Base-by-base conservation (phyloP, 2,329 filamentous ascomycete species). In the Coniosporium tulheliwenetii region DNA sequence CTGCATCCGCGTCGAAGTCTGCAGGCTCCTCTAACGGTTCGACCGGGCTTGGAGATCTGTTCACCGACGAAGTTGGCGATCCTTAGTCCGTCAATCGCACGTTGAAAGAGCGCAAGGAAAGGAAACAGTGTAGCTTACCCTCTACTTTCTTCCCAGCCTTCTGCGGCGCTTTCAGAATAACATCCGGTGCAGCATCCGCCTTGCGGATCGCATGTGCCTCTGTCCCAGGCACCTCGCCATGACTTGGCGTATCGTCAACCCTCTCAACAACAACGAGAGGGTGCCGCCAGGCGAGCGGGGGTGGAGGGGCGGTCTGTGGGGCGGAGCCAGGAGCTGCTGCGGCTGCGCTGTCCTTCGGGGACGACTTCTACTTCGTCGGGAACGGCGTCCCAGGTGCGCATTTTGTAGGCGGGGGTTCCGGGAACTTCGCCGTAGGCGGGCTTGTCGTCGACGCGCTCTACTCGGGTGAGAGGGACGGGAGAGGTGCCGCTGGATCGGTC, bases 291-390 rank as follows among this genome's bases (percentile, higher is more conserved):
- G 70, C 8, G 67, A 70, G 32, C 62, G 48, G 5, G 70, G 9
- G 67, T 70, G 31, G 62, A 48, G 15, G 69, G 63, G 42, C 62
- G 57, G 44, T 67, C 65, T 19, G 60, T 59, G 8, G 51, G 52
- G 48, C 59, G 64, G 47, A 66, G 57, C 19, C 51, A 53, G 8
- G 64, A 66, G 39, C 50, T 52, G 45, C 60, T 63, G 44, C 61
- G 57, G 45, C 59, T 65, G 29, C 48, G 55, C 44, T 51, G 54
- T 29, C 56, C 62, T 42, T 64, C 67, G 8, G 64, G 64, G 4
- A 78, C 62, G 39, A 79, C 61, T 52, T 77, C 73, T 26, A 79
- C 63, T 53, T 79, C 73, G 52, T 79, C 75, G 5, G 75, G 75
- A 5, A 78, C 74, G 26, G 75, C 73, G 53, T 79, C 75, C 48